Percentiles rank a stretch among this genome's conserved stretches.
Evolutionary conservation across 139 green algal species (phyloP).

Genomic region (Bryopsis sp.): DNA sequence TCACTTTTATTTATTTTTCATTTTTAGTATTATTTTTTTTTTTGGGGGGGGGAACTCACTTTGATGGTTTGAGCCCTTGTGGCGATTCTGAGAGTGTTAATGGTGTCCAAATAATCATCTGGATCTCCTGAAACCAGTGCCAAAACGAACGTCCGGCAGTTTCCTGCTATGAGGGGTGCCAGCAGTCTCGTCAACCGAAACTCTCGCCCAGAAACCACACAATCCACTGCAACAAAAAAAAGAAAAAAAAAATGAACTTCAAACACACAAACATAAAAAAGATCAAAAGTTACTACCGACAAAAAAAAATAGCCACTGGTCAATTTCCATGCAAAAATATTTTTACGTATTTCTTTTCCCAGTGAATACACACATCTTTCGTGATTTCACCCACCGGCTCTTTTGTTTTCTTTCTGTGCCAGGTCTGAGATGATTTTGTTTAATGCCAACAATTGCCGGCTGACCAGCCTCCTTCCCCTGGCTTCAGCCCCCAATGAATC

Average conservation of each 20-base stretch:
- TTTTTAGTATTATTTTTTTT: too few species aligned
- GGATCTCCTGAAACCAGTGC: conserved; percentile 11
- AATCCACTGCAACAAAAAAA: background rate
- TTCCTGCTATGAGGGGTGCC: conserved; percentile 21
- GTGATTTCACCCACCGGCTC: background rate
- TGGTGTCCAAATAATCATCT: conserved; percentile 23
- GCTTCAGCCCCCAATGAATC: background rate
- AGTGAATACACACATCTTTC: too few species aligned
- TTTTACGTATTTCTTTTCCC: too few species aligned
- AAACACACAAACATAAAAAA: too few species aligned
- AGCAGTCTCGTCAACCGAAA: conserved; percentile 13
- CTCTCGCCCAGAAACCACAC: conserved; percentile 18
- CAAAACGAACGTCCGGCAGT: conserved; percentile 19
- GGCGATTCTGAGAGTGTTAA: conserved; percentile 24
- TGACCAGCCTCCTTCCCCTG: conserved; percentile 15
- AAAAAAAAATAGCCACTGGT: too few species aligned
- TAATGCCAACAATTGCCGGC: conserved; percentile 19
- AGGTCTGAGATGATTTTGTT: conserved; percentile 16
- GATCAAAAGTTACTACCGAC: too few species aligned
- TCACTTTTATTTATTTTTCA: too few species aligned
- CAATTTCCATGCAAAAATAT: too few species aligned
- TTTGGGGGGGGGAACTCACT: too few species aligned
- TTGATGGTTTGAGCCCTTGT: conserved; percentile 19
- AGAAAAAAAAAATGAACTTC: background rate
- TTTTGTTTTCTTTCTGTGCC: conserved; percentile 3